Conservation (phyloP, 371 early-diverging fungal species). For the Synchytrium microbalum region DNA sequence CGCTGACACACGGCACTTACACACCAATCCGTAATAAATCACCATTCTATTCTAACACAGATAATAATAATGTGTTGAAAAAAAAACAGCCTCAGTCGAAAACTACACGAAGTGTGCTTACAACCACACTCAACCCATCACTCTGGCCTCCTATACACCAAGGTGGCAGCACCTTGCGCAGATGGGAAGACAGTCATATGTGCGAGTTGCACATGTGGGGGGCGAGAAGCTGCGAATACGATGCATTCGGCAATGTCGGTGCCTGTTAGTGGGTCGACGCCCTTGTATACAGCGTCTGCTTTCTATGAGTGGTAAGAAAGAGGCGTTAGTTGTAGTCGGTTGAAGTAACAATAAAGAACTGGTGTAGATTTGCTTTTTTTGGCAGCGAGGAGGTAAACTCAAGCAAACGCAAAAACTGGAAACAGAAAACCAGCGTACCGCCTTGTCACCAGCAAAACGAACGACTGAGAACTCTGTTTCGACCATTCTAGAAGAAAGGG, state of each 20-base stretch:
- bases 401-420: background rate
- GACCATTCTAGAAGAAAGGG: conserved; percentile 24
- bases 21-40: too few relatives aligned
- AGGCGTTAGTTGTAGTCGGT: too few relatives aligned
- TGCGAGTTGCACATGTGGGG: conserved; percentile 76
- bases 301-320: conserved; percentile 27
- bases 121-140: too few relatives aligned
- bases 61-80: too few relatives aligned
- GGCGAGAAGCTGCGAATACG: conserved; percentile 75
- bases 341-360: background rate
- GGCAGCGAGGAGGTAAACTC: background rate
- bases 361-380: too few relatives aligned
- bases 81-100: too few relatives aligned
- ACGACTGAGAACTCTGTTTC: conserved; percentile 89
- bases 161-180: conserved; percentile 60
- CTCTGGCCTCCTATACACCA: background rate
- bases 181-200: conserved; percentile 68
- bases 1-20: too few relatives aligned
- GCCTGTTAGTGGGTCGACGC: conserved; percentile 62
- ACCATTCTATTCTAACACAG: too few relatives aligned
- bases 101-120: too few relatives aligned
- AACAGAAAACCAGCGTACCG: conserved; percentile 3
- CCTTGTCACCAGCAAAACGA: conserved; percentile 72
- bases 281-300: conserved; percentile 72
- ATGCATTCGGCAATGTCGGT: conserved; percentile 59